Conservation (phyloP, 2,329 filamentous ascomycete genomes). For the Alternaria novae-zelandiae region DNA sequence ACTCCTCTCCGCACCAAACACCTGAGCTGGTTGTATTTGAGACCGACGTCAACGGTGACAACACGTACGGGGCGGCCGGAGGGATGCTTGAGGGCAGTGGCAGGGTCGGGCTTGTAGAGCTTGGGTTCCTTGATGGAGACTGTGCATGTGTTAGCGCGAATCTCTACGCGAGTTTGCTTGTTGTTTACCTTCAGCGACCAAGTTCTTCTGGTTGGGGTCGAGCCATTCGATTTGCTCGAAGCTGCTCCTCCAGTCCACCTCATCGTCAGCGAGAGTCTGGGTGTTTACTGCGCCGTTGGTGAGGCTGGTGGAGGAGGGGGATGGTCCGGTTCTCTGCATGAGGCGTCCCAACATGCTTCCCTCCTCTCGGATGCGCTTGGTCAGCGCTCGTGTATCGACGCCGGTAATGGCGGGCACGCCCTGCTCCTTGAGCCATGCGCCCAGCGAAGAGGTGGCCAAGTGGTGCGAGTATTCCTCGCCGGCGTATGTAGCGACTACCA, state of each 20-base stretch:
- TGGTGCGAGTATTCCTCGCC: conserved; percentile 96
- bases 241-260: conserved; percentile 56
- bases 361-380: conserved; percentile 90
- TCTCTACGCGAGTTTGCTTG: conserved; percentile 7
- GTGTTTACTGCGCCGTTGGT: conserved; percentile 49
- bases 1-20: conserved; percentile 91
- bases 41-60: conserved; percentile 91
- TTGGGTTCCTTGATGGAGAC: conserved; percentile 89
- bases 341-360: conserved; percentile 96
- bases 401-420: conserved; percentile 92
- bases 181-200: conserved; percentile 84
- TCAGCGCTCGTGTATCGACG: conserved; percentile 90
- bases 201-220: conserved; percentile 89
- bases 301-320: conserved; percentile 34
- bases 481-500: conserved; percentile 89
- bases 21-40: conserved; percentile 97
- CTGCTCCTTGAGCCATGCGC: conserved; percentile 95
- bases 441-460: conserved; percentile 87
- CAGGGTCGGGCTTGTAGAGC: conserved; percentile 77
- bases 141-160: conserved; percentile 52
- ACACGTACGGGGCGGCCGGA: conserved; percentile 87
- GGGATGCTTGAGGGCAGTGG: conserved; percentile 79
- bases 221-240: conserved; percentile 88
- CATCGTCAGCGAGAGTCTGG: conserved; percentile 40
- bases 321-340: conserved; percentile 69